Conservation (phyloP, 2,329 filamentous ascomycete species). For the Colletotrichum sp. region DNA sequence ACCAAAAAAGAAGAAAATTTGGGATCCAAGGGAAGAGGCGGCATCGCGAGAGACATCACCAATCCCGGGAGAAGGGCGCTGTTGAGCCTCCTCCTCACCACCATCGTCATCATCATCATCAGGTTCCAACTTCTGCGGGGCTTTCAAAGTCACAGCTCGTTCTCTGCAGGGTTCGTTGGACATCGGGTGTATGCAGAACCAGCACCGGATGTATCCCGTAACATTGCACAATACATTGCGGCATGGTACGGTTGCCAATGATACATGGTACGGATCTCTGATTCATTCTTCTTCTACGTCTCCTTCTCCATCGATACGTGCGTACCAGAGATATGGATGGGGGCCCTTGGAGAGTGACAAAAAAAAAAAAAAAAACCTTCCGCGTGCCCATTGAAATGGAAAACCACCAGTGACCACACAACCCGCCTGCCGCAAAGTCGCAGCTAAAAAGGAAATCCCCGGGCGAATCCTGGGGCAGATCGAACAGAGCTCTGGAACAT, state of each 20-base stretch:
- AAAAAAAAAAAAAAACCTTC: neutral
- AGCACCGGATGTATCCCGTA: neutral
- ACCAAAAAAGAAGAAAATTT: neutral
- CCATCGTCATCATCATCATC: no score
- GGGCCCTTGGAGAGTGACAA: neutral
- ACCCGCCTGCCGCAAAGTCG: neutral
- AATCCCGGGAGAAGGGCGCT: neutral
- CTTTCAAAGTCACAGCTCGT: neutral
- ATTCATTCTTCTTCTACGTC: no score
- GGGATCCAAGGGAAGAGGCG: neutral
- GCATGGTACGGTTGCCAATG: neutral
- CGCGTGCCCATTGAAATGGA: neutral
- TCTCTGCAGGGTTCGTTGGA: constrained; percentile 4
- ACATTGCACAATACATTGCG: neutral
- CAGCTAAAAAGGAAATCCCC: neutral
- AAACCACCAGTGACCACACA: neutral
- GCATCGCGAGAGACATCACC: no score
- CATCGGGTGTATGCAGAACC: neutral
- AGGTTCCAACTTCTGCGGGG: neutral
- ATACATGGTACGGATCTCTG: no score
- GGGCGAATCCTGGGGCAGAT: constrained; percentile 20
- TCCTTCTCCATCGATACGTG: neutral
- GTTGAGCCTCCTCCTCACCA: neutral
- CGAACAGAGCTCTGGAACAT: constrained; percentile 18
- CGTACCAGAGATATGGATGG: neutral